Evolutionary conservation across 2,329 filamentous ascomycete species (phyloP).

Genomic region (Westerdykella aurantiaca): DNA sequence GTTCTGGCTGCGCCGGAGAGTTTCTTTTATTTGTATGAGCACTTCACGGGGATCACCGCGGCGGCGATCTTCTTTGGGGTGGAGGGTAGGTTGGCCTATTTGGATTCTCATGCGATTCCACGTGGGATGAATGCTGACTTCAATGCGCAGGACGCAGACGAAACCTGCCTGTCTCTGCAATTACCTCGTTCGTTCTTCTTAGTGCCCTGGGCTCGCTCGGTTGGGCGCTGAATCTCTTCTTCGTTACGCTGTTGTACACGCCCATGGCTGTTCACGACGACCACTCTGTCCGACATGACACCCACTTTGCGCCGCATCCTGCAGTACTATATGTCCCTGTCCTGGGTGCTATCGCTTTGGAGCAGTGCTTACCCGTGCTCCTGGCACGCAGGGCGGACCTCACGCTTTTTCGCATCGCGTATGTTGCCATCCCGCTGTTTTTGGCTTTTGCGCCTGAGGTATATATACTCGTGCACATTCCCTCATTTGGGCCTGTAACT

Average conservation of each 20-base stretch:
- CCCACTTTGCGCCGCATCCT: slow-evolving; percentile 28
- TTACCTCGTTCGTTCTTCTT: slow-evolving; percentile 54
- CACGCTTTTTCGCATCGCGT: slow-evolving; percentile 20
- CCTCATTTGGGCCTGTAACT: slow-evolving; percentile 3
- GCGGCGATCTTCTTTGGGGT: slow-evolving; percentile 55
- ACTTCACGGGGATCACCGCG: slow-evolving; percentile 50
- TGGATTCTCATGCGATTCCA: neutral
- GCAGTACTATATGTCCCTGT: slow-evolving; percentile 37
- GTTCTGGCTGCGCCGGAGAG: slow-evolving; percentile 51
- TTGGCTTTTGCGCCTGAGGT: slow-evolving; percentile 34
- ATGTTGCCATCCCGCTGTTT: slow-evolving; percentile 27
- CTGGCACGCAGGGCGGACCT: slow-evolving; percentile 18
- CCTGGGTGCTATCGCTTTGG: slow-evolving; percentile 44
- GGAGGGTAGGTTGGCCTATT: slow-evolving; percentile 41
- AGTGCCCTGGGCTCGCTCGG: slow-evolving; percentile 56
- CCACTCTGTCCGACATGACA: slow-evolving; percentile 24
- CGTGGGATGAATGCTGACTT: slow-evolving; percentile 2
- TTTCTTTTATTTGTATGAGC: slow-evolving; percentile 59
- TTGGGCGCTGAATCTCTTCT: slow-evolving; percentile 60
- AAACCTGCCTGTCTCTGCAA: slow-evolving; percentile 45
- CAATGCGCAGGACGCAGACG: slow-evolving; percentile 44
- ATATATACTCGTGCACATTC: neutral
- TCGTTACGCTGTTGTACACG: slow-evolving; percentile 53
- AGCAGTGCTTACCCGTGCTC: slow-evolving; percentile 35
- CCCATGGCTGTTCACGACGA: slow-evolving; percentile 44